Evolutionary conservation across 2,329 filamentous ascomycete species (phyloP).

Genomic region (Elsinoe australis): DNA sequence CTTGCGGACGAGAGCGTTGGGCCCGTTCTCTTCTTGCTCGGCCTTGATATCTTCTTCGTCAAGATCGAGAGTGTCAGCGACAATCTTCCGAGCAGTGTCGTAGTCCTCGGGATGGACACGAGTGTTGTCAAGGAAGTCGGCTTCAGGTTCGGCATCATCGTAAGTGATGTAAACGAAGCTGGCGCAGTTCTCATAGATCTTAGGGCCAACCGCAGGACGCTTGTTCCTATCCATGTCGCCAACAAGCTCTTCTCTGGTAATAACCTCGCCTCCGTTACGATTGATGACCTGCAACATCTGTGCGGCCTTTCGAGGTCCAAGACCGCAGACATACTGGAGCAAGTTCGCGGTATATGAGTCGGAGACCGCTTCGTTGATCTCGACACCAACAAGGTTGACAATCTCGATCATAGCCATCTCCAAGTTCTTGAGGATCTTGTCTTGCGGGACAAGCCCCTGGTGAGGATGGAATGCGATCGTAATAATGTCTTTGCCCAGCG

Average conservation of each 20-base stretch:
- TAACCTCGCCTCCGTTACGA: constrained; percentile 77
- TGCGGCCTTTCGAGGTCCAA: constrained; percentile 85
- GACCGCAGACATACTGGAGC: constrained; percentile 80
- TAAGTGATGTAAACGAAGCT: constrained; percentile 90
- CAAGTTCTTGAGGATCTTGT: constrained; percentile 76
- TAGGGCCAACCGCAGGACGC: constrained; percentile 68
- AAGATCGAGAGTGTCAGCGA: constrained; percentile 88
- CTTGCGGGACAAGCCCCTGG: constrained; percentile 78
- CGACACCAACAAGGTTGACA: constrained; percentile 92
- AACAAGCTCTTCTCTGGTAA: constrained; percentile 77
- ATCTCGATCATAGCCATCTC: constrained; percentile 98
- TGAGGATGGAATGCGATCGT: constrained; percentile 85
- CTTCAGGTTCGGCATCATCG: constrained; percentile 69
- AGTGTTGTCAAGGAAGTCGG: constrained; percentile 92
- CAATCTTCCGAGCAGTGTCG: constrained; percentile 96
- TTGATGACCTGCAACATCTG: constrained; percentile 84
- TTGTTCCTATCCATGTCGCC: constrained; percentile 63
- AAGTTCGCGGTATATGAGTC: constrained; percentile 79
- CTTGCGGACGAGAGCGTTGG: constrained; percentile 84
- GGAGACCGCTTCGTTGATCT: constrained; percentile 83
- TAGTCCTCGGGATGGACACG: constrained; percentile 98
- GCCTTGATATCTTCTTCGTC: constrained; percentile 98
- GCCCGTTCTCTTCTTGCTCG: constrained; percentile 81
- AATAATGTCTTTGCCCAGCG: constrained; percentile 76
- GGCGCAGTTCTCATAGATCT: constrained; percentile 93